phyloP scores from a whole-genome alignment of 306 rosid genomes.

The Malus sieversii region DNA sequence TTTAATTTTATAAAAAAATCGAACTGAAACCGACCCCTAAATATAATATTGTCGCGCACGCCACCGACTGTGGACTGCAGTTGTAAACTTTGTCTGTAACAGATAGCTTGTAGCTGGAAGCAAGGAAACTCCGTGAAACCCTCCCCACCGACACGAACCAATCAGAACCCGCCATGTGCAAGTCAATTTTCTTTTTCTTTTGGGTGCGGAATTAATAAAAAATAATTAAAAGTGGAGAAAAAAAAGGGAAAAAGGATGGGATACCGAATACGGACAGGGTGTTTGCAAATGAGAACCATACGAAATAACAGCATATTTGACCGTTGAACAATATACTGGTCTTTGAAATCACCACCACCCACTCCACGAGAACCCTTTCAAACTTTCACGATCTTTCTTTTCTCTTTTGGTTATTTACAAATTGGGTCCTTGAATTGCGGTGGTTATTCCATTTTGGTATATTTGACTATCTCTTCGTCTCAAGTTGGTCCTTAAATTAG shows the following conservation, averaged over 20 bases:
- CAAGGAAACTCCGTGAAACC: not conserved
- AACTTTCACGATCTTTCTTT: not conserved
- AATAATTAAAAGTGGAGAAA: not conserved
- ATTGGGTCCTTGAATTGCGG: not conserved
- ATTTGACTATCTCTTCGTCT: not conserved
- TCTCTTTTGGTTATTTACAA: not conserved
- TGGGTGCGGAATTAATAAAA: not conserved
- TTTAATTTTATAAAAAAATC: too few relatives aligned
- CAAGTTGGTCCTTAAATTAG: too few relatives aligned
- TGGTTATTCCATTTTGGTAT: not conserved
- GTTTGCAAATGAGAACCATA: not conserved
- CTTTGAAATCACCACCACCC: not conserved
- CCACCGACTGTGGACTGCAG: not conserved
- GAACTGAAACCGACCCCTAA: too few relatives aligned
- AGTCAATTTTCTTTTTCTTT: not conserved
- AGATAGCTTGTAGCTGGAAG: not conserved
- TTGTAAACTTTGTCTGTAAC: not conserved
- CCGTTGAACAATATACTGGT: slow-evolving; percentile 13
- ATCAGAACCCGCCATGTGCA: slow-evolving; percentile 4
- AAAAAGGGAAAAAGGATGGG: not conserved
- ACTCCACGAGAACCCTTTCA: not conserved
- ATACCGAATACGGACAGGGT: slow-evolving; percentile 15
- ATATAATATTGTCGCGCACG: not conserved
- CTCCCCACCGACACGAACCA: slow-evolving; percentile 10
- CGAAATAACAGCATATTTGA: slow-evolving; percentile 20